Base-by-base conservation (phyloP, 768 basidiomycete species). In the Ephemerocybe angulata region DNA sequence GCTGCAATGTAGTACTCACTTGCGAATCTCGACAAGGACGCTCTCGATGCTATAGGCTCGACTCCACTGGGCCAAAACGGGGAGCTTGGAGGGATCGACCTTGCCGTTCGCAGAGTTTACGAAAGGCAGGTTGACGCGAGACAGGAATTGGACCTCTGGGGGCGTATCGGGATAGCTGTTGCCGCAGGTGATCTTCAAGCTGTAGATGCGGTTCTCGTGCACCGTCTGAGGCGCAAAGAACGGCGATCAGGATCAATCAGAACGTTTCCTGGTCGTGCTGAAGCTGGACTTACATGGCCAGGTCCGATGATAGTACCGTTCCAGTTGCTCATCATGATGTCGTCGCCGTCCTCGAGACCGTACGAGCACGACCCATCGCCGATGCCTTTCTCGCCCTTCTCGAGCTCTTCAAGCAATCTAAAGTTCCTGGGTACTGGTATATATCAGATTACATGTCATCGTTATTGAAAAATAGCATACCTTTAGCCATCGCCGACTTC, bases 341-440 rank as follows among this genome's bases (percentile, higher is more conserved):
- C 97, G 68, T 98, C 95, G 62, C 86, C 73, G 71, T 98, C 93
- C 74, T 93, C 92, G 56, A 99, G 77, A 37, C 97, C 97, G 65
- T 98, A 99, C 19, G 93, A 96, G 76, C 93, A 97, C 17, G 90
- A 93, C 53, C 95, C 96, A 75, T 98, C 96, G 59, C 96, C 96
- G 68, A 98, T 93, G 50, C 97, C 97, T 72, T 99, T 99, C 80
- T 99, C 97, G 65, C 97, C 97, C 74, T 98, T 98, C 72, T 99
- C 97, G 60, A 99, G 88, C 77, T 99, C 97, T 68, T 97, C 97
- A 35, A 99, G 84, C 21, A 98, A 85, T 48, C 91, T 84, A 78
- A 98, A 98, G 75, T 95, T 98, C 67, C 96, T 83, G 25, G 96
- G 96, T 58, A 99, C 96, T 98, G 66, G 4, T 8, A 21, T 53